These are phyloP conservation scores for Paxillus ammoniavirescens DNA, from an alignment of 768 basidiomycete genomes.

Conservation along the genomic window DNA sequence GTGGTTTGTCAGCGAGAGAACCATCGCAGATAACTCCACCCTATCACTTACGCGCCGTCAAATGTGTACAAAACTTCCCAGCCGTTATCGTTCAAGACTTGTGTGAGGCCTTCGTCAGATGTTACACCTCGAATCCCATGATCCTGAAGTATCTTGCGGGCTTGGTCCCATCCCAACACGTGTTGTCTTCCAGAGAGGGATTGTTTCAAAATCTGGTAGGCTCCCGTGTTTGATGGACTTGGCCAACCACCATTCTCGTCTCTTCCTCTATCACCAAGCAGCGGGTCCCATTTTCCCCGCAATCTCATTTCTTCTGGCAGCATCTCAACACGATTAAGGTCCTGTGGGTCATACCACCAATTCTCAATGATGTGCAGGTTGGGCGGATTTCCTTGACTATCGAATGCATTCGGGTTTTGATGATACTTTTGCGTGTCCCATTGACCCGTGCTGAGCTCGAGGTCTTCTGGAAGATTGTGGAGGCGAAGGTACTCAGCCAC, in stretches of 20 bases:
- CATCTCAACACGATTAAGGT: constrained; percentile 37
- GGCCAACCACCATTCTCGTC: constrained; percentile 24
- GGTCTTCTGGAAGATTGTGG: constrained; percentile 32
- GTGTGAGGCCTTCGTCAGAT: constrained; percentile 30
- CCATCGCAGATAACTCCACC: neutral
- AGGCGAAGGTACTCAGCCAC: constrained; percentile 42
- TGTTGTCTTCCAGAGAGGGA: constrained; percentile 17
- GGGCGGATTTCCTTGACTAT: constrained; percentile 19
- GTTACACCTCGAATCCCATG: constrained; percentile 13
- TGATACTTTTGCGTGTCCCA: constrained; percentile 39
- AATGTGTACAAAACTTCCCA: constrained; percentile 39
- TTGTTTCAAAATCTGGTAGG: constrained; percentile 19
- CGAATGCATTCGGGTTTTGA: constrained; percentile 25
- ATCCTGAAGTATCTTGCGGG: constrained; percentile 17
- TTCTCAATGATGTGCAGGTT: constrained; percentile 38
- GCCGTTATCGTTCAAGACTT: constrained; percentile 31
- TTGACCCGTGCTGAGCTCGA: constrained; percentile 37
- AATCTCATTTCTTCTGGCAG: constrained; percentile 30
- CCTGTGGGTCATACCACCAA: constrained; percentile 38
- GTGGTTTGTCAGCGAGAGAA: constrained; percentile 8
- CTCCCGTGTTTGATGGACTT: constrained; percentile 14
- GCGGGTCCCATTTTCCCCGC: constrained; percentile 31
- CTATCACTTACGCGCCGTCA: constrained; percentile 36
- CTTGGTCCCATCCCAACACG: constrained; percentile 21
- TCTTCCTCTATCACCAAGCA: constrained; percentile 9